Evolutionary conservation across 73 alveolate genomes (phyloP).

Genomic region (Paramecium pentaurelia): DNA sequence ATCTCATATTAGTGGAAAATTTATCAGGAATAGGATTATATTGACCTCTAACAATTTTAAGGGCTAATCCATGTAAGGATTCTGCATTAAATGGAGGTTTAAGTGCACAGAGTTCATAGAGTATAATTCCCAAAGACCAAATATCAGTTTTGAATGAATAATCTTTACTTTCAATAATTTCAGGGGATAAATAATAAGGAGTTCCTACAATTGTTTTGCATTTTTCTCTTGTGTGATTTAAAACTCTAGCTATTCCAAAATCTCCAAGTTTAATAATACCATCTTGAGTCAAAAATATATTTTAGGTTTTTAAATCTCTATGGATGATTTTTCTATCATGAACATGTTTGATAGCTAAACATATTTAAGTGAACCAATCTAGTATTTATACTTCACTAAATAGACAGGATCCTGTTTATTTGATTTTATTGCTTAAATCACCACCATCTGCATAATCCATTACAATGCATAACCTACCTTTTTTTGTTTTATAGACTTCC

Average conservation of each 20-base stretch:
- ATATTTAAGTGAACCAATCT: constrained; percentile 89
- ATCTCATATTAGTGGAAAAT: constrained; percentile 71
- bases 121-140: constrained; percentile 89
- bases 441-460: constrained; percentile 71
- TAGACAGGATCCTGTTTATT: constrained; percentile 38
- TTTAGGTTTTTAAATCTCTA: constrained; percentile 87
- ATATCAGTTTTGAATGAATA: constrained; percentile 84
- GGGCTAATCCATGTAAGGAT: constrained; percentile 81
- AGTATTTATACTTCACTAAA: constrained; percentile 87
- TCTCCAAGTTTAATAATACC: constrained; percentile 92
- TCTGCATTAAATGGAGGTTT: constrained; percentile 94
- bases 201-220: constrained; percentile 92
- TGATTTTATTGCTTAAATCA: constrained; percentile 63
- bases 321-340: constrained; percentile 93
- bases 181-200: constrained; percentile 95
- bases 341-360: constrained; percentile 92
- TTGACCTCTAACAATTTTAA: constrained; percentile 80
- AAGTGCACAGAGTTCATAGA: constrained; percentile 89
- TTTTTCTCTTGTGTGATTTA: constrained; percentile 79
- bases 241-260: constrained; percentile 90
- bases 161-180: constrained; percentile 85
- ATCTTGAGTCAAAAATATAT: constrained; percentile 76
- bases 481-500: constrained; percentile 90
- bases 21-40: constrained; percentile 74
- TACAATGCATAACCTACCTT: constrained; percentile 73